Conservation (phyloP, 352 stramenopile genomes). For the Globisporangium cystogenes region DNA sequence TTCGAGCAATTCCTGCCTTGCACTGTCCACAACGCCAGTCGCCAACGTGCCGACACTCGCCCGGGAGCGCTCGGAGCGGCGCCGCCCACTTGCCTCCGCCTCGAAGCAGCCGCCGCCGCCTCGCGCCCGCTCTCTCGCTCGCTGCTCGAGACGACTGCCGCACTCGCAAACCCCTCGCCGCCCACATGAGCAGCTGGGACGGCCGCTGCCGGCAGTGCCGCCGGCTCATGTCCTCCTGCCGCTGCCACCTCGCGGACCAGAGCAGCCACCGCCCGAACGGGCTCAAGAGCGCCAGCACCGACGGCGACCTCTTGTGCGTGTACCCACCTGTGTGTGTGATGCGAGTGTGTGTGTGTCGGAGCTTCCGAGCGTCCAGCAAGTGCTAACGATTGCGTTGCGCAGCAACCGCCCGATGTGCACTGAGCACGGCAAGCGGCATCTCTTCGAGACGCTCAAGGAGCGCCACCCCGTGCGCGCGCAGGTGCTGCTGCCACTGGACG, state of each 20-base stretch:
- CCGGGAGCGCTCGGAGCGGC: neutral
- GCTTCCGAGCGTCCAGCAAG: neutral
- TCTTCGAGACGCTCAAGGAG: constrained; percentile 13
- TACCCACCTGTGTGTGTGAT: neutral
- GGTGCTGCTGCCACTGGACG: constrained; percentile 7
- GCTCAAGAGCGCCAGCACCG: neutral
- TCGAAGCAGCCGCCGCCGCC: no score
- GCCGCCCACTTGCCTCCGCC: no score
- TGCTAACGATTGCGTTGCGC: no score
- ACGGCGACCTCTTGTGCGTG: constrained; percentile 5
- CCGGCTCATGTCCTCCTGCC: constrained; percentile 16
- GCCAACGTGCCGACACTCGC: neutral
- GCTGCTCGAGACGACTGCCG: neutral
- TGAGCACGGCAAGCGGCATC: constrained; percentile 11
- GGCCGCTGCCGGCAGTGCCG: constrained; percentile 13
- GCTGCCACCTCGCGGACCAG: constrained; percentile 12
- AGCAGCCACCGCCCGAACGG: constrained; percentile 3
- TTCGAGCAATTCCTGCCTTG: neutral
- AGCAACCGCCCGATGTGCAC: constrained; percentile 5
- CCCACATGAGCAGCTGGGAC: constrained; percentile 15
- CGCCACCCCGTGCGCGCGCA: constrained; percentile 11
- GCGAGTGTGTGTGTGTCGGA: neutral
- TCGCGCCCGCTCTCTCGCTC: neutral
- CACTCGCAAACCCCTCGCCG: neutral
- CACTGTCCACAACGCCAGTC: neutral